Conservation (phyloP, 768 basidiomycete genomes). For the Strobilomyces dryophilus region DNA sequence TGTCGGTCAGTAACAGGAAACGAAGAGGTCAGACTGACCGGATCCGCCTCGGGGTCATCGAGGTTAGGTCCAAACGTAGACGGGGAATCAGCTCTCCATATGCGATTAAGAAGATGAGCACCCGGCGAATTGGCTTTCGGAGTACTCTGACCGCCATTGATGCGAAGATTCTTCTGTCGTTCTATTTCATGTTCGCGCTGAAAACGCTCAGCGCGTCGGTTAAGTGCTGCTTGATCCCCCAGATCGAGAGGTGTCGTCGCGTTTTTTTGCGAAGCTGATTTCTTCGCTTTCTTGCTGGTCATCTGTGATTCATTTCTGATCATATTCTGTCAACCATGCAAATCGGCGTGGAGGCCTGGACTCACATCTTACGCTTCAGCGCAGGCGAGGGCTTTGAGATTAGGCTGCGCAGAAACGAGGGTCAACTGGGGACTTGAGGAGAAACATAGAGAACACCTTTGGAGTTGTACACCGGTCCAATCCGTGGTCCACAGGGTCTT, state of each 20-base stretch:
- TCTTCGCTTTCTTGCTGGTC: conserved; percentile 63
- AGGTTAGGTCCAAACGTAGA: conserved; percentile 43
- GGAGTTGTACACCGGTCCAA: conserved; percentile 84
- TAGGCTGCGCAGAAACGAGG: conserved; percentile 38
- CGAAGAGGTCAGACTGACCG: conserved; percentile 41
- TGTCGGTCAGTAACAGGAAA: conserved; percentile 5
- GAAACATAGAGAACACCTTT: conserved; percentile 51
- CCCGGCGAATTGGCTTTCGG: conserved; percentile 46
- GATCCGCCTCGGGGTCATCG: conserved; percentile 72
- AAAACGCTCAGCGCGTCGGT: conserved; percentile 83
- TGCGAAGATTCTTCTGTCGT: conserved; percentile 49
- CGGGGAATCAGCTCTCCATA: conserved; percentile 41
- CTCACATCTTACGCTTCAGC: conserved; percentile 71
- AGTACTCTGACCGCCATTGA: conserved; percentile 28
- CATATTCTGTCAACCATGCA: conserved; percentile 8
- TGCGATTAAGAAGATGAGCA: conserved; percentile 50
- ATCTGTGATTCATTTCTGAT: conserved; percentile 36
- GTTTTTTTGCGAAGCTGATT: conserved; percentile 41
- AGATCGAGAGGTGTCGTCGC: conserved; percentile 42
- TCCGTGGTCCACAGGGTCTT: conserved; percentile 91
- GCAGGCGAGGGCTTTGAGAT: conserved; percentile 53
- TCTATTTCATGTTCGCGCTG: conserved; percentile 88
- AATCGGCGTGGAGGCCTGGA: not conserved
- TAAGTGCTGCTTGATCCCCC: conserved; percentile 65
- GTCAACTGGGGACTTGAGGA: conserved; percentile 19